These are phyloP conservation scores for Erodium maritimum DNA, from an alignment of 345 rosid species.

Conservation along the genomic window DNA sequence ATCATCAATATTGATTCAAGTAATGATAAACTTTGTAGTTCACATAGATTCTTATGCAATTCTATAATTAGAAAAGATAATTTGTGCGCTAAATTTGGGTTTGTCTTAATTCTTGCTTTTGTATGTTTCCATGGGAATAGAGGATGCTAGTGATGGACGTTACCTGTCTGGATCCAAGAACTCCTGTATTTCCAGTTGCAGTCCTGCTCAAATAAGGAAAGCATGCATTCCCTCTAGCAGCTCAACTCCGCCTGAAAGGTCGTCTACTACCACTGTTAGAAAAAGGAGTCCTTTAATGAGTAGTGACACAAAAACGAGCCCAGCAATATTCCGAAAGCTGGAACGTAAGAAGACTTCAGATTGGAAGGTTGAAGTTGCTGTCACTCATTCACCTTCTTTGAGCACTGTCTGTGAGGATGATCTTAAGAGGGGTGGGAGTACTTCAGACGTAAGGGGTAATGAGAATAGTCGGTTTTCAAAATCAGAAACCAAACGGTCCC, in stretches of 20 bases:
- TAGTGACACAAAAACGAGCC: conserved; percentile 31
- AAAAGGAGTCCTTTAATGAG: conserved; percentile 37
- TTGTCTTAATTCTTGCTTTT: neutral
- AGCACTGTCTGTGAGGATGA: conserved; percentile 17
- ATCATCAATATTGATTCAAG: too few relatives aligned
- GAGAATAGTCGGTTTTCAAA: conserved; percentile 19
- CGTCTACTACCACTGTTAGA: conserved; percentile 33
- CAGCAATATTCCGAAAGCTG: conserved; percentile 17
- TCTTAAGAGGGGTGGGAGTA: conserved; percentile 20
- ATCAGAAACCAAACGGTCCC: conserved; percentile 32
- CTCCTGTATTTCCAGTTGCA: conserved; percentile 20
- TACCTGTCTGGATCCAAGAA: conserved; percentile 30
- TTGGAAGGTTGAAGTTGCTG: conserved; percentile 40
- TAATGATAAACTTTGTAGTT: too few relatives aligned
- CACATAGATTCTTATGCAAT: too few relatives aligned
- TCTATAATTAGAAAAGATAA: too few relatives aligned
- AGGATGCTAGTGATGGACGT: conserved; percentile 45
- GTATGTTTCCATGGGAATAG: conserved; percentile 20
- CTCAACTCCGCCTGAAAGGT: conserved; percentile 41
- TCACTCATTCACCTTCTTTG: conserved; percentile 19
- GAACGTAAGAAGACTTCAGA: conserved; percentile 41
- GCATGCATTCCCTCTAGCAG: conserved; percentile 23
- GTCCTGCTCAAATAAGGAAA: conserved; percentile 18
- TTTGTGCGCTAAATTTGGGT: too few relatives aligned
- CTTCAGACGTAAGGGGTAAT: conserved; percentile 12